phyloP scores from a whole-genome alignment of 2,329 filamentous ascomycete species.

The Tolypocladium ovalisporum region DNA sequence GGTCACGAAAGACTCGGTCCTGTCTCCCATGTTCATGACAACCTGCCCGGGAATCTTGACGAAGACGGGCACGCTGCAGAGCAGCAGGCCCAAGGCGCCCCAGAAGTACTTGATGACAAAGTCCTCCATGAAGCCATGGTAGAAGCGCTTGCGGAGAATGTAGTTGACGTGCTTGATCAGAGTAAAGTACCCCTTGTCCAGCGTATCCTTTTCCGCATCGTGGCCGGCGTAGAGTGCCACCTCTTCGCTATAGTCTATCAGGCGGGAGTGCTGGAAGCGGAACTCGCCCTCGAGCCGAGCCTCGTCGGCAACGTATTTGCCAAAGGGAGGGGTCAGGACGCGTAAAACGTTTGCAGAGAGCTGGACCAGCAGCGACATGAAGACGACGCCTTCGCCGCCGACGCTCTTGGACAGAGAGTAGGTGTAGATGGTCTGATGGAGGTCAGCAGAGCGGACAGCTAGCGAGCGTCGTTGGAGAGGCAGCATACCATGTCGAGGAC shows the following conservation, averaged over 20 bases:
- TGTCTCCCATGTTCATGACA: constrained; percentile 56
- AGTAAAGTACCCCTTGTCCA: constrained; percentile 98
- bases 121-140: constrained; percentile 99
- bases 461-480: neutral
- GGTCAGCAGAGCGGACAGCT: constrained; percentile 12
- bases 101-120: constrained; percentile 99
- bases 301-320: constrained; percentile 95
- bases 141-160: constrained; percentile 79
- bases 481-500: constrained; percentile 71
- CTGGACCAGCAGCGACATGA: constrained; percentile 91
- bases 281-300: constrained; percentile 92
- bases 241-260: constrained; percentile 95
- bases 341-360: constrained; percentile 89
- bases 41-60: constrained; percentile 74
- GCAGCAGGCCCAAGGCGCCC: constrained; percentile 81
- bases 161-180: constrained; percentile 98
- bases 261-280: constrained; percentile 82
- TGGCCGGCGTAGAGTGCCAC: constrained; percentile 87
- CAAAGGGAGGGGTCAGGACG: constrained; percentile 87
- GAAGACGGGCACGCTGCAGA: constrained; percentile 94
- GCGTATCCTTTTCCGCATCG: constrained; percentile 85
- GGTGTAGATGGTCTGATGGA: constrained; percentile 69
- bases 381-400: constrained; percentile 89
- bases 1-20: constrained; percentile 75
- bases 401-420: constrained; percentile 88